Base-by-base conservation (phyloP, 2,329 filamentous ascomycete species). In the Ophiostoma perfectum region DNA sequence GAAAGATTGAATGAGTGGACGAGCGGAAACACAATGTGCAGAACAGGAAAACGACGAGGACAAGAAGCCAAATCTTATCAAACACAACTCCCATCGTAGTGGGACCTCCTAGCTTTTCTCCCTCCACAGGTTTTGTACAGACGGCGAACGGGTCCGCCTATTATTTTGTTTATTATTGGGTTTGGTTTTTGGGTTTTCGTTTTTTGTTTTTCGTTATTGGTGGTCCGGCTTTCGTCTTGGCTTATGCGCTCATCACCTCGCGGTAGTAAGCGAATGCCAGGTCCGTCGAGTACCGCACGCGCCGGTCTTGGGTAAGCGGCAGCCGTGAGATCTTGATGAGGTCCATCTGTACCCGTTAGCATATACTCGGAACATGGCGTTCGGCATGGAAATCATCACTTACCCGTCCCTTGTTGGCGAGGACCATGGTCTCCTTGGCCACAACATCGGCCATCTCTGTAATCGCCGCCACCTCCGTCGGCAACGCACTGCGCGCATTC, bases 391-490 rank as follows among this genome's bases (percentile, higher is more conserved):
- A 78, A 83, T 76, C 77, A 88, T 45, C 44, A 45, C 44, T 45
- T 14, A 45, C 44, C 87, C 85, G 81, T 72, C 84, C 85, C 74
- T 83, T 82, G 74, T 84, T 84, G 65, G 79, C 78, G 71, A 80
- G 73, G 69, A 82, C 82, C 67, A 88, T 80, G 70, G 90, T 85
- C 75, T 88, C 84, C 71, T 85, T 84, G 9, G 90, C 90, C 70
- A 94, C 86, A 63, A 88, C 83, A 67, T 87, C 86, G 64, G 89
- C 90, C 84, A 97, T 96, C 75, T 96, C 92, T 72, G 89, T 88
- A 67, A 94, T 83, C 0, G 92, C 92, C 58, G 93, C 91, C 67
- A 86, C 81, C 75, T 90, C 84, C 71, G 87, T 77, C 5, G 77
- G 75, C 49, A 81, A 79, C 2, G 77, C 73, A 9, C 77, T 75